These are phyloP conservation scores for Tetraselmis striata DNA, from an alignment of 139 green algal genomes.

Conservation along the genomic window DNA sequence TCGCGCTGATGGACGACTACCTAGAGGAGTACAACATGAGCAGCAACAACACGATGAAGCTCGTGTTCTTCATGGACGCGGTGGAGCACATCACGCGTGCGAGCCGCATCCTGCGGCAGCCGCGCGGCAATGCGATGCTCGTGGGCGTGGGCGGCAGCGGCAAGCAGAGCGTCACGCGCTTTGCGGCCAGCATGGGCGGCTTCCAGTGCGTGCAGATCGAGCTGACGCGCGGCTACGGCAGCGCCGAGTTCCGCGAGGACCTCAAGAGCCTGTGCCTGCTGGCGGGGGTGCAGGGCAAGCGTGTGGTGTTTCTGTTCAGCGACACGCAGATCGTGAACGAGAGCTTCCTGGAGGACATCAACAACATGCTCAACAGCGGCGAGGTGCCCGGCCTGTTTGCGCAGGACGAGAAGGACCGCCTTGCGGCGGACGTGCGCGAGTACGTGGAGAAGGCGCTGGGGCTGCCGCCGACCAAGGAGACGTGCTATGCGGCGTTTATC, in stretches of 20 bases:
- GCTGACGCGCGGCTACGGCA: constrained; percentile 56
- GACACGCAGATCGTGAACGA: constrained; percentile 73
- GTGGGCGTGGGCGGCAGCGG: constrained; percentile 77
- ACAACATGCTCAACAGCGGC: constrained; percentile 71
- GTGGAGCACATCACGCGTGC: constrained; percentile 70
- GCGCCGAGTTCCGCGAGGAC: constrained; percentile 67
- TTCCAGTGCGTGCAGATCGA: constrained; percentile 65
- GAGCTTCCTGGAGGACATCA: constrained; percentile 74
- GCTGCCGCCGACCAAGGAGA: constrained; percentile 46
- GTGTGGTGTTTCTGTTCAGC: constrained; percentile 65
- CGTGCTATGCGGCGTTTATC: constrained; percentile 64
- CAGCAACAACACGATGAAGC: constrained; percentile 52
- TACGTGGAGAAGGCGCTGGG: constrained; percentile 38
- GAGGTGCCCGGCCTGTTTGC: constrained; percentile 56
- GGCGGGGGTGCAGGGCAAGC: constrained; percentile 56
- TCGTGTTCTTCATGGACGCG: constrained; percentile 82
- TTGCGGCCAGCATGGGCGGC: constrained; percentile 61
- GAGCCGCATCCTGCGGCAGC: constrained; percentile 67
- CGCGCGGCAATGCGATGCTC: constrained; percentile 77
- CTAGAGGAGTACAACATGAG: constrained; percentile 68
- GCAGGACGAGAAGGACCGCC: constrained; percentile 67
- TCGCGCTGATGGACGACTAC: constrained; percentile 57
- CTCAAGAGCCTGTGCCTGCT: constrained; percentile 70
- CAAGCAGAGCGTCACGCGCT: constrained; percentile 71
- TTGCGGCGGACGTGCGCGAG: constrained; percentile 58